Evolutionary conservation across 345 rosid species (phyloP).

Genomic region (Salix purpurea): DNA sequence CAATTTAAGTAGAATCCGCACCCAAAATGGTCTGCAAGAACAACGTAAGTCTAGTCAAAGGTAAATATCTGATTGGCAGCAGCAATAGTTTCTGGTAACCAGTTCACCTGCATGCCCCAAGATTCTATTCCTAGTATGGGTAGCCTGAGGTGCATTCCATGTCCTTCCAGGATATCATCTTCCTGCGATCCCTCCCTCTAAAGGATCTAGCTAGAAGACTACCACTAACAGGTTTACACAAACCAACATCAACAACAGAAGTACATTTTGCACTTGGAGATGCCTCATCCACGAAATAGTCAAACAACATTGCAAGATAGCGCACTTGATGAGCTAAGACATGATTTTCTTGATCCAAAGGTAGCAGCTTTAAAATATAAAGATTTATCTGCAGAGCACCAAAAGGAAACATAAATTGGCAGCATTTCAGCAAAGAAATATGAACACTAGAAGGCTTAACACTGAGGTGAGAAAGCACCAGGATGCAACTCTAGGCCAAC

Average conservation of each 20-base stretch:
- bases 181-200: slow-evolving; percentile 86
- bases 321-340: slow-evolving; percentile 64
- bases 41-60: not conserved
- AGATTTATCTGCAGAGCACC: slow-evolving; percentile 60
- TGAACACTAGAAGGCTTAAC: not conserved
- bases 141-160: slow-evolving; percentile 46
- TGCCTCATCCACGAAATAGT: slow-evolving; percentile 61
- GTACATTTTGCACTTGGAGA: slow-evolving; percentile 45
- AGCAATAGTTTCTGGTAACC: not conserved
- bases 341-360: slow-evolving; percentile 54
- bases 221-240: slow-evolving; percentile 72
- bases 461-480: not conserved
- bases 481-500: not conserved
- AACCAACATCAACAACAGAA: slow-evolving; percentile 66
- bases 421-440: not conserved
- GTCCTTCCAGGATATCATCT: slow-evolving; percentile 88
- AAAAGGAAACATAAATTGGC: slow-evolving; percentile 6
- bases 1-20: not conserved
- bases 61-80: not conserved
- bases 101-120: not conserved
- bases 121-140: slow-evolving; percentile 20
- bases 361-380: slow-evolving; percentile 61
- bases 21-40: not conserved
- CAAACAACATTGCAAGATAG: slow-evolving; percentile 82
- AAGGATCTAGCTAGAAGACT: slow-evolving; percentile 72